Base-by-base conservation (phyloP, 2,329 filamentous ascomycete genomes). In the Pseudovirgaria hyperparasitica region DNA sequence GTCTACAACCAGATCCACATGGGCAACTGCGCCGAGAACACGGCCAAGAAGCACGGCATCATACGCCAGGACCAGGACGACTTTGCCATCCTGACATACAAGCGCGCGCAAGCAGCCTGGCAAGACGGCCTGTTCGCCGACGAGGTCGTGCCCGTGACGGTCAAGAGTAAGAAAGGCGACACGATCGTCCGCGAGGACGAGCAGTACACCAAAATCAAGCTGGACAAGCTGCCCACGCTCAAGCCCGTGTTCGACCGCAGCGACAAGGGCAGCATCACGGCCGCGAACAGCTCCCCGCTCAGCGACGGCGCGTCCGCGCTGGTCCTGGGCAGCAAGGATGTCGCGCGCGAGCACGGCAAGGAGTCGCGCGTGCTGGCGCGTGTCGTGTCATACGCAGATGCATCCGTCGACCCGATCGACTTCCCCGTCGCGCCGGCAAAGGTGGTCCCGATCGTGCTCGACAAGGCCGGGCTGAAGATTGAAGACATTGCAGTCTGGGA, bases 1-100 rank as follows among this genome's bases (percentile, higher is more conserved):
- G 87, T 93, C 9, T 98, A 94, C 57, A 85, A 92, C 53, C 72
- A 93, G 50, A 80, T 94, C 46, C 90, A 96, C 58, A 98, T 98
- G 90, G 90, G 90, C 22, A 85, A 90, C 43, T 98, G 90, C 50
- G 86, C 86, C 10, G 90, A 98, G 62, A 82, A 78, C 40, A 94
- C 87, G 2, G 90, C 82, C 25, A 93, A 92, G 65, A 87, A 86
- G 43, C 70, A 82, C 55, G 62, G 69, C 1, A 70, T 98, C 36
- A 76, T 78, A 6, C 67, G 90, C 9, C 74, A 94, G 55, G 74
- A 81, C 51, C 90, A 98, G 60, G 90, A 98, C 46, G 68, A 78
- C 37, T 96, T 92, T 48, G 82, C 90, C 9, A 85, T 94, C 34
- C 69, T 73, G 52, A 90, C 80, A 4, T 98, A 94, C 57, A 71